Conservation (phyloP, 2,329 filamentous ascomycete genomes). For the Xylariales sp. region DNA sequence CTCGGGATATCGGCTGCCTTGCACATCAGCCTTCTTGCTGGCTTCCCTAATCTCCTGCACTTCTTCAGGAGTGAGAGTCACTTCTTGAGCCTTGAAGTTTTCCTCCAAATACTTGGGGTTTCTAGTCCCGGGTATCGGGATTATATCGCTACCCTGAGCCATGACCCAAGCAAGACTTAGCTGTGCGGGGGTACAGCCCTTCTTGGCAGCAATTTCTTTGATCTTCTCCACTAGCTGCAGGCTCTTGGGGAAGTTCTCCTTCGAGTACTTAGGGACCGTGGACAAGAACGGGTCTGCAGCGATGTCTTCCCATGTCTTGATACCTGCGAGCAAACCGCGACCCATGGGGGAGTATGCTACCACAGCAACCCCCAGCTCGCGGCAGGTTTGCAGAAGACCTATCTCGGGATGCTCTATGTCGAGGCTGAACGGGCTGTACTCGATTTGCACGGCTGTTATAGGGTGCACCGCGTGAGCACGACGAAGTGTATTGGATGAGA, state of each 20-base stretch:
- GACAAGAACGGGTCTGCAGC: constrained; percentile 26
- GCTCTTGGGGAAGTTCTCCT: constrained; percentile 48
- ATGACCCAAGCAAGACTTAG: constrained; percentile 51
- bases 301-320: constrained; percentile 42
- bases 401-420: constrained; percentile 42
- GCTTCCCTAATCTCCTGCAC: constrained; percentile 11
- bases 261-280: constrained; percentile 26
- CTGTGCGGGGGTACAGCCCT: constrained; percentile 41
- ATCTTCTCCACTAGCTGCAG: constrained; percentile 23
- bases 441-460: constrained; percentile 47
- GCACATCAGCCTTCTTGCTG: background rate
- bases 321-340: constrained; percentile 52
- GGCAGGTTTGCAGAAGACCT: constrained; percentile 46
- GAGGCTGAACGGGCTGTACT: constrained; percentile 44
- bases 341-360: constrained; percentile 58
- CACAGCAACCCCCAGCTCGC: constrained; percentile 52
- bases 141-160: constrained; percentile 37
- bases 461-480: constrained; percentile 44
- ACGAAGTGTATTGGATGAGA: constrained; percentile 55
- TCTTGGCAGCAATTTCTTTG: constrained; percentile 18
- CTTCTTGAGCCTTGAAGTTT: constrained; percentile 23
- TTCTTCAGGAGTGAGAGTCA: constrained; percentile 29
- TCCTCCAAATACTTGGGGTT: constrained; percentile 24
- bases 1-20: background rate
- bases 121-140: constrained; percentile 29